These are phyloP conservation scores for Colletotrichum eleusines DNA, from an alignment of 2,329 filamentous ascomycete species.

Conservation along the genomic window DNA sequence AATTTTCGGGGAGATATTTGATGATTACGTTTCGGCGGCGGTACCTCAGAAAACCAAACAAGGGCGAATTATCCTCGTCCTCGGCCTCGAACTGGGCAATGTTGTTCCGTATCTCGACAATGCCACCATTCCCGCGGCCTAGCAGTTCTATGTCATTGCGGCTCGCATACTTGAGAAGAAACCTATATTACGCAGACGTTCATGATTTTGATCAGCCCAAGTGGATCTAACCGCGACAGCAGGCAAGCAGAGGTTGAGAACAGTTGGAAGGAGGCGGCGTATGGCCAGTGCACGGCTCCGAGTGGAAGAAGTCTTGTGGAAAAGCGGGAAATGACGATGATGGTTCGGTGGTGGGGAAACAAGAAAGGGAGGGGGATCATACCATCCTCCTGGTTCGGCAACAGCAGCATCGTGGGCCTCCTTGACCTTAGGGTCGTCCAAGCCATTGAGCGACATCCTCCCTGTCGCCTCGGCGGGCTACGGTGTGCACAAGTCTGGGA, in stretches of 20 bases:
- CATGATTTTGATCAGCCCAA: conserved; percentile 24
- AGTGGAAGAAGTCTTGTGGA: neutral
- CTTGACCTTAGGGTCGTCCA: conserved; percentile 83
- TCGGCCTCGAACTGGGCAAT: conserved; percentile 76
- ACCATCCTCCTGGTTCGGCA: conserved; percentile 94
- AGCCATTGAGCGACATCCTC: conserved; percentile 92
- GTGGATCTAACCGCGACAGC: conserved; percentile 26
- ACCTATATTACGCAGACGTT: conserved; percentile 68
- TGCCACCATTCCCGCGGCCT: conserved; percentile 81
- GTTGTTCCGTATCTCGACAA: conserved; percentile 83
- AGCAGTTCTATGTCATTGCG: conserved; percentile 90
- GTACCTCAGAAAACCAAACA: conserved; percentile 94
- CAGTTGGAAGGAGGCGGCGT: neutral
- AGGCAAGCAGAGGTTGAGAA: neutral
- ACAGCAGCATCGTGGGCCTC: conserved; percentile 86
- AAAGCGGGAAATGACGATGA: conserved; percentile 14
- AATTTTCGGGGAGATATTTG: conserved; percentile 91
- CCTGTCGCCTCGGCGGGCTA: conserved; percentile 33
- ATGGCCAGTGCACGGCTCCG: conserved; percentile 11
- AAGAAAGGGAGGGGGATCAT: conserved; percentile 53
- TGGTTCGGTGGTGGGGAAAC: conserved; percentile 31
- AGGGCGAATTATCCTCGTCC: conserved; percentile 76
- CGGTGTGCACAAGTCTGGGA: neutral
- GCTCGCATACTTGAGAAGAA: conserved; percentile 90
- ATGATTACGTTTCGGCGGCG: conserved; percentile 89